These are phyloP conservation scores for Phaeosphaeriaceae sp. DNA, from an alignment of 2,329 filamentous ascomycete species.

Conservation along the genomic window DNA sequence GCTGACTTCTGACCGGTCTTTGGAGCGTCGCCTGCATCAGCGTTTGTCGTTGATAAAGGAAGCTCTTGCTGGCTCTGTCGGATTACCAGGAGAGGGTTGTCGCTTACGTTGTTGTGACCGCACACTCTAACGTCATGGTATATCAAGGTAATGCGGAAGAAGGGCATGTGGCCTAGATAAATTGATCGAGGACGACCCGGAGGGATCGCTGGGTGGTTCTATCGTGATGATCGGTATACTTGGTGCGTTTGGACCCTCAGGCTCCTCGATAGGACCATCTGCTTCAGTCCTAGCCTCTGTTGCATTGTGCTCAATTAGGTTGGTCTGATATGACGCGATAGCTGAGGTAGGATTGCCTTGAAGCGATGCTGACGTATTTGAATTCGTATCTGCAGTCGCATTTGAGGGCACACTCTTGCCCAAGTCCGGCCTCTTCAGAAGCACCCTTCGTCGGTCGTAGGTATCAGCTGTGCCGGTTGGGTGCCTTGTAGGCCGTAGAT, in stretches of 20 bases:
- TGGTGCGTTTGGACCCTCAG: neutral
- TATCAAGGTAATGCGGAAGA: neutral
- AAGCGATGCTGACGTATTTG: neutral
- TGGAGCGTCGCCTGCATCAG: too few relatives aligned
- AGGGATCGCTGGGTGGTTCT: neutral
- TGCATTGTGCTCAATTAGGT: too few relatives aligned
- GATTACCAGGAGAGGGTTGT: too few relatives aligned
- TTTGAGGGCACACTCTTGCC: neutral
- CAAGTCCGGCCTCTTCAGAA: neutral
- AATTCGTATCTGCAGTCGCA: neutral
- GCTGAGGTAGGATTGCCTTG: too few relatives aligned
- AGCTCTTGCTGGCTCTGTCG: too few relatives aligned
- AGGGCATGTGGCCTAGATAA: neutral
- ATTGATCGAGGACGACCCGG: neutral
- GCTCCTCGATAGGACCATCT: neutral
- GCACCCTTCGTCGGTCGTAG: neutral
- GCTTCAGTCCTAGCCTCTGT: too few relatives aligned
- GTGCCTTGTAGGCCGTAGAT: neutral
- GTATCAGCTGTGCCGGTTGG: neutral
- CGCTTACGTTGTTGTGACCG: too few relatives aligned
- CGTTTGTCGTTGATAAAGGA: too few relatives aligned
- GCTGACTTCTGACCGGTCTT: too few relatives aligned
- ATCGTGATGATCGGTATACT: neutral
- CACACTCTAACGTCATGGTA: too few relatives aligned
- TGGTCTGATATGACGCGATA: too few relatives aligned